Percentiles rank a stretch among this genome's conserved stretches.
phyloP scores from a whole-genome alignment of 1,284 basidiomycete genomes.

The Porogramme epimiltina region DNA sequence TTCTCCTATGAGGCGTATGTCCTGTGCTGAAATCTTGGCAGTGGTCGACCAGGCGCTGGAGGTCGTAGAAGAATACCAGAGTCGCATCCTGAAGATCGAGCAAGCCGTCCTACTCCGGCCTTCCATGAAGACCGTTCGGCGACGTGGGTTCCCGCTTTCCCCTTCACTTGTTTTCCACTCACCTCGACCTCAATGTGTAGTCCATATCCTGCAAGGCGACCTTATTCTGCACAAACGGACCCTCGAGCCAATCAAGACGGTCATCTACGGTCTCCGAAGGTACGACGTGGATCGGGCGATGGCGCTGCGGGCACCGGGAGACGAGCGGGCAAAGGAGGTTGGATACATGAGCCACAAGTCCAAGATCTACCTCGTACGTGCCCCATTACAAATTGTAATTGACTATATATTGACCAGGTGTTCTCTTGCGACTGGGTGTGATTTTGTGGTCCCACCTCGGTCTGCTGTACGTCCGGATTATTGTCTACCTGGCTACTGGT shows the following conservation, averaged over 20 bases:
- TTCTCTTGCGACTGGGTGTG: not conserved
- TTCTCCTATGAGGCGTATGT: too few relatives aligned
- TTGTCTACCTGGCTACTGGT: too few relatives aligned
- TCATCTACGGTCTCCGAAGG: constrained; percentile 64
- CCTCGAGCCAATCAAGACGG: constrained; percentile 65
- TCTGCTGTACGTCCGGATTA: too few relatives aligned
- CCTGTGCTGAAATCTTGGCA: too few relatives aligned
- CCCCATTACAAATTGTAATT: not conserved
- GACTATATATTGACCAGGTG: not conserved
- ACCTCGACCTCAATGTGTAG: constrained; percentile 31
- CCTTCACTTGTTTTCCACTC: not conserved
- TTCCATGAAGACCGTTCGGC: constrained; percentile 57
- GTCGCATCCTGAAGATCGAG: constrained; percentile 62
- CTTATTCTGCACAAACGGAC: constrained; percentile 70
- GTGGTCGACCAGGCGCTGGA: constrained; percentile 68
- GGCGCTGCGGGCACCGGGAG: constrained; percentile 44
- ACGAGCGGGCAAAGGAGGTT: constrained; percentile 41
- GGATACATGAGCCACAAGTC: constrained; percentile 71
- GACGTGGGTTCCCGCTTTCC: constrained; percentile 48
- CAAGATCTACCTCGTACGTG: constrained; percentile 64
- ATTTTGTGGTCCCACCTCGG: too few relatives aligned
- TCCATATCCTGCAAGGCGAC: constrained; percentile 75
- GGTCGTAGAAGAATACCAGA: constrained; percentile 66
- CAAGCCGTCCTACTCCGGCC: constrained; percentile 58
- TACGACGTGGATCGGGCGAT: constrained; percentile 68